Conservation (phyloP, 1,284 basidiomycete species). For the Ustilago shanxiensis region DNA sequence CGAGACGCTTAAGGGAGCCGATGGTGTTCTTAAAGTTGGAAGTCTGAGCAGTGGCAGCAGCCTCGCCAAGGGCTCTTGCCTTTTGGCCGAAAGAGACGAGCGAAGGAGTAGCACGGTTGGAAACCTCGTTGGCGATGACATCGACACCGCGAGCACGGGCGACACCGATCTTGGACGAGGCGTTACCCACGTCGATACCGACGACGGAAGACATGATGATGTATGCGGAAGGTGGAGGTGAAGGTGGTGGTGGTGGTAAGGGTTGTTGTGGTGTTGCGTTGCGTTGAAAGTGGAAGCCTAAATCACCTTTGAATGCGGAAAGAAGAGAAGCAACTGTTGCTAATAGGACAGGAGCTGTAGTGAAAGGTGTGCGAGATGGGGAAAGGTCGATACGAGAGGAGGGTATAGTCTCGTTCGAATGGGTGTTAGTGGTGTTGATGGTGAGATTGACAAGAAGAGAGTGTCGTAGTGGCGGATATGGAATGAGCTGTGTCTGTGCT, state of each 20-base stretch:
- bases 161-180: slow-evolving; percentile 67
- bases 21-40: slow-evolving; percentile 70
- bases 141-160: slow-evolving; percentile 68
- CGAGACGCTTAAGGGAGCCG: slow-evolving; percentile 68
- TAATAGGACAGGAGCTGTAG: slow-evolving; percentile 4
- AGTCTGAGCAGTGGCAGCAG: slow-evolving; percentile 68
- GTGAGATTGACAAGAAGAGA: too few species aligned
- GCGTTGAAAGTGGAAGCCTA: background rate
- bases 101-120: slow-evolving; percentile 68
- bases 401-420: slow-evolving; percentile 19
- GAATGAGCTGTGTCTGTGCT: background rate
- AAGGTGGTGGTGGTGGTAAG: too few species aligned
- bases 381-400: slow-evolving; percentile 11
- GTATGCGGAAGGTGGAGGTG: background rate
- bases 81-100: slow-evolving; percentile 69
- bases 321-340: background rate
- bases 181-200: slow-evolving; percentile 68
- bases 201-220: slow-evolving; percentile 64
- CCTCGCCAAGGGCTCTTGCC: slow-evolving; percentile 68
- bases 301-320: background rate
- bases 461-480: slow-evolving; percentile 5
- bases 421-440: slow-evolving; percentile 5
- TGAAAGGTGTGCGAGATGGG: slow-evolving; percentile 8
- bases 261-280: background rate
- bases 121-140: slow-evolving; percentile 68